These are phyloP conservation scores for Malus orientalis DNA, from an alignment of 306 rosid species.

Conservation along the genomic window DNA sequence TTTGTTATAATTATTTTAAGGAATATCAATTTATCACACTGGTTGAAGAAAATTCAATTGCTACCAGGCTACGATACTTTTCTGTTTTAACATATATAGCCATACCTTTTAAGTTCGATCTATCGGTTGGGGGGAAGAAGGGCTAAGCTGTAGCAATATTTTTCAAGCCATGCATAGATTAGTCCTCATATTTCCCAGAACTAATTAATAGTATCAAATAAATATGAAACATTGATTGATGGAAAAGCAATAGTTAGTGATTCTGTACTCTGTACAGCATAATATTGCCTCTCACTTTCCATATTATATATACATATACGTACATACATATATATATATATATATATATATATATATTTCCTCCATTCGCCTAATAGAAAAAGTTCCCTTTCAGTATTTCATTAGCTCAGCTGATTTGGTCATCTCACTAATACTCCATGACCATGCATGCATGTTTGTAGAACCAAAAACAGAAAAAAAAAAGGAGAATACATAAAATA, in stretches of 20 bases:
- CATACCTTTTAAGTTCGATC: no score
- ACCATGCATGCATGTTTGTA: not conserved
- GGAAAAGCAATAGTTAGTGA: not conserved
- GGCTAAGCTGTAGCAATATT: no score
- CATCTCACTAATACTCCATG: constrained; percentile 9
- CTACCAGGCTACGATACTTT: no score
- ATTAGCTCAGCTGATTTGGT: not conserved
- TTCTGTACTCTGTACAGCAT: not conserved
- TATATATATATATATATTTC: not conserved
- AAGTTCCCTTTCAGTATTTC: not conserved
- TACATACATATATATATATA: no score
- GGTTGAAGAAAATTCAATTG: no score
- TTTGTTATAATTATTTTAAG: no score
- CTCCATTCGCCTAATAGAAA: not conserved
- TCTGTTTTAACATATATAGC: no score
- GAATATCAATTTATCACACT: no score
- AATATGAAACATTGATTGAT: not conserved
- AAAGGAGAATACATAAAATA: not conserved
- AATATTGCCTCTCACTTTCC: not conserved
- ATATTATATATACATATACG: not conserved
- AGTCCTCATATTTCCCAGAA: not conserved
- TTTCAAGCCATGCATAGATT: no score
- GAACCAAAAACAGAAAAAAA: not conserved
- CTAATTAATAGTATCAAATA: not conserved
- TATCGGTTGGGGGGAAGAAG: no score